phyloP scores from a whole-genome alignment of 768 basidiomycete species.

The Tubosaeta brunneosetosa region DNA sequence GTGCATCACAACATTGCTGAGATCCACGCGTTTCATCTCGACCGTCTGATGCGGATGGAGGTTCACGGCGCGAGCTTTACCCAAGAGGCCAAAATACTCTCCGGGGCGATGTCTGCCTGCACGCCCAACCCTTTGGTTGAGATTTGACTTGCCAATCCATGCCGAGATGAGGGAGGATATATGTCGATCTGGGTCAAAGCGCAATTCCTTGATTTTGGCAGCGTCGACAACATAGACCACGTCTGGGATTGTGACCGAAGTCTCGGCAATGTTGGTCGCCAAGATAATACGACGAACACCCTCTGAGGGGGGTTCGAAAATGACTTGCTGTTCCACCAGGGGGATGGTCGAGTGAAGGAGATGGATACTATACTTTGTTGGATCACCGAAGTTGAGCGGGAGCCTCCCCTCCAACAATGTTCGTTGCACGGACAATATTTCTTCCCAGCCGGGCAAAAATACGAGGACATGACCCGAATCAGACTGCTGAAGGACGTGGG shows the following conservation, averaged over 20 bases:
- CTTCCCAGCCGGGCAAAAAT: slow-evolving; percentile 92
- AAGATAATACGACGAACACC: slow-evolving; percentile 87
- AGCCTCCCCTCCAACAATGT: slow-evolving; percentile 50
- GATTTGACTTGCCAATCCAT: slow-evolving; percentile 86
- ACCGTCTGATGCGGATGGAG: slow-evolving; percentile 83
- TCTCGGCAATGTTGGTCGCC: slow-evolving; percentile 94
- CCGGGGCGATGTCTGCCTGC: slow-evolving; percentile 89
- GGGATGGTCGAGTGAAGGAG: slow-evolving; percentile 88
- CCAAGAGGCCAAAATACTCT: slow-evolving; percentile 84
- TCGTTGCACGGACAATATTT: slow-evolving; percentile 71
- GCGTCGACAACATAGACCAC: slow-evolving; percentile 93
- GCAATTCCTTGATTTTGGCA: slow-evolving; percentile 82
- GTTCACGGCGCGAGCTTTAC: slow-evolving; percentile 51
- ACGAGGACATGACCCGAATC: slow-evolving; percentile 85
- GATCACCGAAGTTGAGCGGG: slow-evolving; percentile 57
- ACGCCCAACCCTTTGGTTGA: slow-evolving; percentile 88
- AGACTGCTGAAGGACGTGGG: slow-evolving; percentile 68
- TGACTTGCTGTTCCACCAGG: slow-evolving; percentile 79
- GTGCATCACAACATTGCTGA: slow-evolving; percentile 94
- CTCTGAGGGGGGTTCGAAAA: slow-evolving; percentile 75
- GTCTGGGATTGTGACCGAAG: slow-evolving; percentile 91
- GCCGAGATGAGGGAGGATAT: slow-evolving; percentile 87
- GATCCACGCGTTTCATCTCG: slow-evolving; percentile 90
- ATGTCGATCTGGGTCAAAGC: slow-evolving; percentile 83
- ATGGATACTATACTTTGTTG: slow-evolving; percentile 61